Conservation (phyloP, 2,329 filamentous ascomycete genomes). For the Aspergillus sclerotialis region DNA sequence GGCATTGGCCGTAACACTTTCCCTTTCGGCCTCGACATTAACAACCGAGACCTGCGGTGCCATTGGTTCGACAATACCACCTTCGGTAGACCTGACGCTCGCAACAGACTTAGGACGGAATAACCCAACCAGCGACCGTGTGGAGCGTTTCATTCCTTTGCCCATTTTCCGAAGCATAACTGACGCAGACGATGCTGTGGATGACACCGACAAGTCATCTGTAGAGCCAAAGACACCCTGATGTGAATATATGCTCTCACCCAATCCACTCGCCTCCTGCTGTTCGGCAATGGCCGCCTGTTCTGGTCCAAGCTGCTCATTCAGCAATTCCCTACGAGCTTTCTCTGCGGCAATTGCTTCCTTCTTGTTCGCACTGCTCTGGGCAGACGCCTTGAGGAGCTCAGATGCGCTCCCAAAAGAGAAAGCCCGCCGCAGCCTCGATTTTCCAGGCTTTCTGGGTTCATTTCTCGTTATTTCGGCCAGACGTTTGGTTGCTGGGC, state of each 20-base stretch:
- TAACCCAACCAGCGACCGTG: constrained; percentile 81
- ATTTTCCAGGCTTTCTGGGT: constrained; percentile 71
- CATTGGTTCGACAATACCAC: constrained; percentile 56
- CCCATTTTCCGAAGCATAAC: constrained; percentile 86
- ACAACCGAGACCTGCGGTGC: constrained; percentile 90
- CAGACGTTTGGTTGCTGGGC: constrained; percentile 75
- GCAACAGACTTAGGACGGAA: constrained; percentile 92
- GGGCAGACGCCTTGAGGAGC: constrained; percentile 65
- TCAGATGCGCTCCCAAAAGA: constrained; percentile 96
- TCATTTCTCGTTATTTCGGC: constrained; percentile 82
- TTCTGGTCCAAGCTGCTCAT: constrained; percentile 74
- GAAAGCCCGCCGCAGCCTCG: constrained; percentile 79
- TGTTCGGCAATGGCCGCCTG: constrained; percentile 85
- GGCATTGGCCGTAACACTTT: constrained; percentile 68
- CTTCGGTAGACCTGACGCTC: constrained; percentile 63
- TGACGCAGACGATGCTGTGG: constrained; percentile 43
- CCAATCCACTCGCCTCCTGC: constrained; percentile 87
- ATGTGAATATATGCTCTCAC: constrained; percentile 79
- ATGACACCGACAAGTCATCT: constrained; percentile 65
- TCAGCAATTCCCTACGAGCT: constrained; percentile 57
- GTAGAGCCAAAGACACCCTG: constrained; percentile 79
- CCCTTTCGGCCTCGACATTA: constrained; percentile 87
- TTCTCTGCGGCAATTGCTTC: constrained; percentile 45
- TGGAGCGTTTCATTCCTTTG: constrained; percentile 92
- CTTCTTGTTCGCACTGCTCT: constrained; percentile 46